Conservation (phyloP, 164 flowering plant species). For the Brasenia schreberi region DNA sequence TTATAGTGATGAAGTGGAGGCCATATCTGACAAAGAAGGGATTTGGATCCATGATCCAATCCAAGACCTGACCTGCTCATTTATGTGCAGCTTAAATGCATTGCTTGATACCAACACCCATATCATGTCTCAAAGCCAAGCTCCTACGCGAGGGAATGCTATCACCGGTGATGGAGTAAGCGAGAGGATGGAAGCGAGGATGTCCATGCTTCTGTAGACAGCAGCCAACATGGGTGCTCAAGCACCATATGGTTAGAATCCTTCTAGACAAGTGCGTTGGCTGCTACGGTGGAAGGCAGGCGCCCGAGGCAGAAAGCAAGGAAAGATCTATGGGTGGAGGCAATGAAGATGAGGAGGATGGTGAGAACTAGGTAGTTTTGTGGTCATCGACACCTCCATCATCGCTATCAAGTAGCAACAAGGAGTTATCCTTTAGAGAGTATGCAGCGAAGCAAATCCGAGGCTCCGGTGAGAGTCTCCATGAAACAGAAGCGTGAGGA, state of each 20-base stretch:
- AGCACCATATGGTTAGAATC: constrained; percentile 28
- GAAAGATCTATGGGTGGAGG: background rate
- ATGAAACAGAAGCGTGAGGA: constrained; percentile 26
- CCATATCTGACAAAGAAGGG: too few relatives aligned
- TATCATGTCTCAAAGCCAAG: too few relatives aligned
- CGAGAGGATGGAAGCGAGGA: constrained; percentile 22
- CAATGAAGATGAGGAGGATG: constrained; percentile 9
- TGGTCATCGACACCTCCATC: constrained; percentile 13
- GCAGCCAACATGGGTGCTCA: constrained; percentile 47
- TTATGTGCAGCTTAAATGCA: too few relatives aligned
- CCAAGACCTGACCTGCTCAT: too few relatives aligned
- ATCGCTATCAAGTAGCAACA: constrained; percentile 9
- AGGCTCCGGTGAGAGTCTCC: constrained; percentile 2
- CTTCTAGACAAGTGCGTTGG: constrained; percentile 2
- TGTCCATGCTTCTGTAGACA: constrained; percentile 34
- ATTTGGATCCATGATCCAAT: too few relatives aligned
- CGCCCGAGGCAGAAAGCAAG: background rate
- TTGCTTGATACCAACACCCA: too few relatives aligned
- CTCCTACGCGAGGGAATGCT: too few relatives aligned
- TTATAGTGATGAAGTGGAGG: too few relatives aligned
- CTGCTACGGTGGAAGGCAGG: background rate
- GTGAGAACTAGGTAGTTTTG: constrained; percentile 13
- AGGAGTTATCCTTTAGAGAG: constrained; percentile 3
- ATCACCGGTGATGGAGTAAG: background rate
- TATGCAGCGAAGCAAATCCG: background rate